phyloP scores from a whole-genome alignment of 148 eudicot species.

The Persicaria tinctoria region DNA sequence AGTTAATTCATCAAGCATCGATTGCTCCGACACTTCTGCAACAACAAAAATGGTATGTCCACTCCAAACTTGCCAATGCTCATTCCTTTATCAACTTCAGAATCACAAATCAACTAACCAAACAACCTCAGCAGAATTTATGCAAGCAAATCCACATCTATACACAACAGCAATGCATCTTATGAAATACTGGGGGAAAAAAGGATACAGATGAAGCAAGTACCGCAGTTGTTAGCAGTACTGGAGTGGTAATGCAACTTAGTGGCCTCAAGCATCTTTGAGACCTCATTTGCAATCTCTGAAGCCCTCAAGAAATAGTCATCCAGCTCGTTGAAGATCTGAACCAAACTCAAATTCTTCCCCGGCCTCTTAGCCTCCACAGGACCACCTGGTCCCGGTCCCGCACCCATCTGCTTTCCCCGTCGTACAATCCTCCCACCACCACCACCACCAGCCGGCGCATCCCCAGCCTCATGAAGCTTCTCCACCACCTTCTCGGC shows the following conservation, averaged over 20 bases:
- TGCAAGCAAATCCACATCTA: background rate
- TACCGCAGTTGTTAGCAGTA: conserved; percentile 77
- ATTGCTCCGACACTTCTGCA: background rate
- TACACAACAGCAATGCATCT: background rate
- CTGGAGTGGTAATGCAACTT: conserved; percentile 94
- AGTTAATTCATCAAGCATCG: background rate
- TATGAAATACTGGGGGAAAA: background rate
- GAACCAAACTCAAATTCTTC: conserved; percentile 46
- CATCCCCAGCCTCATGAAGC: conserved; percentile 20
- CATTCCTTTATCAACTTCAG: background rate
- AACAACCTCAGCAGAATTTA: background rate
- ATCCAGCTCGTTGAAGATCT: conserved; percentile 63
- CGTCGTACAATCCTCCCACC: conserved; percentile 28
- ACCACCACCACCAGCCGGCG: background rate
- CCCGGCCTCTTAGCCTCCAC: conserved; percentile 41
- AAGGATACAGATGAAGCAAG: background rate
- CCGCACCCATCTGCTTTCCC: conserved; percentile 29
- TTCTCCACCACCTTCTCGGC: conserved; percentile 32
- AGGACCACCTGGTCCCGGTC: conserved; percentile 22
- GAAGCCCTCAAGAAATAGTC: conserved; percentile 79
- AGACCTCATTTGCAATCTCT: conserved; percentile 77
- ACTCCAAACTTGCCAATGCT: background rate
- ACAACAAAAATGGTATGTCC: background rate
- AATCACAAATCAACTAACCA: background rate
- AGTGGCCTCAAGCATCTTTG: conserved; percentile 88